Conservation (phyloP, 108 stramenopile genomes). For the Cyclotella atomus region DNA sequence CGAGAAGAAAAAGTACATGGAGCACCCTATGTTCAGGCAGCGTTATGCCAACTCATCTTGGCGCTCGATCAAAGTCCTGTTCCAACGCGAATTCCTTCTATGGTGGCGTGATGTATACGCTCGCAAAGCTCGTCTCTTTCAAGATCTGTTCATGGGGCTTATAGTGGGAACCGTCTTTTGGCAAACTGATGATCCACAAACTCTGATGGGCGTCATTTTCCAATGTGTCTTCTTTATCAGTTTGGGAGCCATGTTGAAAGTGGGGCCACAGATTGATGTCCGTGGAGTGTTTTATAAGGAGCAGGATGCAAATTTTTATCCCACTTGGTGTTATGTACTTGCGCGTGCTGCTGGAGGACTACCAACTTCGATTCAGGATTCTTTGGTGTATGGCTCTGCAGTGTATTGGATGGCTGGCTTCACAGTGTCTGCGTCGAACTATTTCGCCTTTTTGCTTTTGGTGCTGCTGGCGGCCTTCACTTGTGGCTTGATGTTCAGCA, state of each 20-base stretch:
- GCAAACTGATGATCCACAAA: conserved; percentile 47
- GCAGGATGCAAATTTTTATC: conserved; percentile 83
- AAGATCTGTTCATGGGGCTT: conserved; percentile 65
- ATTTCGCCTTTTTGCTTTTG: conserved; percentile 64
- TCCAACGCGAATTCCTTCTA: conserved; percentile 47
- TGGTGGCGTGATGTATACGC: conserved; percentile 65
- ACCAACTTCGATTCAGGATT: conserved; percentile 59
- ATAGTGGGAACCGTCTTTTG: conserved; percentile 72
- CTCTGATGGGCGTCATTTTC: conserved; percentile 59
- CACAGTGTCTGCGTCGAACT: conserved; percentile 52
- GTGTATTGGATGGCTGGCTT: conserved; percentile 70
- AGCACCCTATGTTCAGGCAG: conserved; percentile 18
- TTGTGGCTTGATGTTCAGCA: conserved; percentile 54
- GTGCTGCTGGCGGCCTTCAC: conserved; percentile 48
- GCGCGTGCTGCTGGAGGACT: conserved; percentile 54
- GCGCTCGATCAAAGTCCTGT: conserved; percentile 46
- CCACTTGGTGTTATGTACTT: conserved; percentile 68
- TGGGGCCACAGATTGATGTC: conserved; percentile 69
- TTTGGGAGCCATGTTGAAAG: conserved; percentile 67
- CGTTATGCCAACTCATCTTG: conserved; percentile 49
- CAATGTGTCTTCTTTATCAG: conserved; percentile 69
- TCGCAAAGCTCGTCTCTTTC: conserved; percentile 53
- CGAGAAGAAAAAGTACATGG: neutral
- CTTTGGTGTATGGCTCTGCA: conserved; percentile 54
- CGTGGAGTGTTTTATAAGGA: conserved; percentile 89